Percentiles rank a stretch among this genome's conserved stretches.
phyloP scores from a whole-genome alignment of 306 rosid species.

The Quercus ilex region DNA sequence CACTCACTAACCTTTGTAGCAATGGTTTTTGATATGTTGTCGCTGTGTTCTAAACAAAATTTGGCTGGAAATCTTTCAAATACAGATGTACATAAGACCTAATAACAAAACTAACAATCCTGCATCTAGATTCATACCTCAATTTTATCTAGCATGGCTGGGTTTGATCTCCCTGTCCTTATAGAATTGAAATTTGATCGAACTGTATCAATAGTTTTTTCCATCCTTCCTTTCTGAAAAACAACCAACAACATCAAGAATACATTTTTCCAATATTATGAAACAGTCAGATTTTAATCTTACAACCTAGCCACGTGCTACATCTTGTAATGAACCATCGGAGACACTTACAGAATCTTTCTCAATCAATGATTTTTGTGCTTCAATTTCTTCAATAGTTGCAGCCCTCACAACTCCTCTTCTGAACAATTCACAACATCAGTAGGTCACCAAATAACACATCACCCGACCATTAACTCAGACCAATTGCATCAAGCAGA shows the following conservation, averaged over 20 bases:
- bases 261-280: background rate
- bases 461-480: background rate
- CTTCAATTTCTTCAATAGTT: slow-evolving; percentile 96
- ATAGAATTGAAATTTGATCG: slow-evolving; percentile 75
- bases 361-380: slow-evolving; percentile 71
- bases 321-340: background rate
- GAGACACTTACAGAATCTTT: slow-evolving; percentile 65
- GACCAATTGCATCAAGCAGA: background rate
- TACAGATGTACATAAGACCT: background rate
- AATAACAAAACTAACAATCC: background rate
- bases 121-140: slow-evolving; percentile 46
- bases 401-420: slow-evolving; percentile 62
- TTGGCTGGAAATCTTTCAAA: background rate
- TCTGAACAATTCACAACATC: slow-evolving; percentile 22
- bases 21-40: background rate
- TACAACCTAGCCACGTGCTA: background rate
- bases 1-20: background rate
- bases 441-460: background rate
- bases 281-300: background rate
- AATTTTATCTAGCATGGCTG: slow-evolving; percentile 89
- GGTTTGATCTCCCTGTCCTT: slow-evolving; percentile 87
- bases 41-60: background rate
- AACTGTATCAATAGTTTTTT: slow-evolving; percentile 70
- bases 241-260: background rate
- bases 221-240: slow-evolving; percentile 79